These are phyloP conservation scores for Gastroboletus turbinatus DNA, from an alignment of 1,284 basidiomycete genomes.

Conservation along the genomic window DNA sequence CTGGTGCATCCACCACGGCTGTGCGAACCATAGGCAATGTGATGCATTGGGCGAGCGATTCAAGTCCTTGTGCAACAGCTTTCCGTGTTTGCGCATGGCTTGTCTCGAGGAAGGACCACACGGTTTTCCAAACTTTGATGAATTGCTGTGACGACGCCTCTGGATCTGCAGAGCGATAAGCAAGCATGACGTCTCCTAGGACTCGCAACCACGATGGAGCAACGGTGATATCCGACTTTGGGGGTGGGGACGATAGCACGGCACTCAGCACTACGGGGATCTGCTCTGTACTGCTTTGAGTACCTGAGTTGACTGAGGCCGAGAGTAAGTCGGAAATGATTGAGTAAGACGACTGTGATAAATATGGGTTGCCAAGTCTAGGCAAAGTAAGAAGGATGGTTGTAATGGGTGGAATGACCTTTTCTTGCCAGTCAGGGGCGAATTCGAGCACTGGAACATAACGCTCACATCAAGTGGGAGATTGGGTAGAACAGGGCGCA, in stretches of 20 bases:
- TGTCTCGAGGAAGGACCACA: conserved; percentile 77
- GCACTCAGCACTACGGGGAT: conserved; percentile 73
- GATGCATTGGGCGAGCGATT: conserved; percentile 68
- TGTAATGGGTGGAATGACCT: conserved; percentile 74
- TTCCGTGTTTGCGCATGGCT: conserved; percentile 54
- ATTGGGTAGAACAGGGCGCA: conserved; percentile 64
- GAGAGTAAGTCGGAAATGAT: conserved; percentile 77
- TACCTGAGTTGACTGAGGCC: conserved; percentile 39
- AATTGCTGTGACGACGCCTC: conserved; percentile 54
- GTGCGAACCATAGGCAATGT: conserved; percentile 57
- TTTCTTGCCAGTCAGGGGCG: conserved; percentile 12
- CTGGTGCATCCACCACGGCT: conserved; percentile 45
- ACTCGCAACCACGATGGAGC: conserved; percentile 75
- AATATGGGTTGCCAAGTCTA: conserved; percentile 79
- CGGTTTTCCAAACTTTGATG: conserved; percentile 69
- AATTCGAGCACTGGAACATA: conserved; percentile 8
- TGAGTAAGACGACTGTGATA: conserved; percentile 81
- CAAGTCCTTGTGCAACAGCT: conserved; percentile 64
- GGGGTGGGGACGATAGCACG: conserved; percentile 73
- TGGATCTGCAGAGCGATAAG: conserved; percentile 51
- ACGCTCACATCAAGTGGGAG: conserved; percentile 63
- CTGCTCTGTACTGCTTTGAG: conserved; percentile 50
- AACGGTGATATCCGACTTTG: conserved; percentile 58
- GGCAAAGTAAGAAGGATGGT: conserved; percentile 75
- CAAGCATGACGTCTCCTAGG: conserved; percentile 67